A percentile compares a stretch with the other conserved stretches of the same genome.
Evolutionary conservation across 202 grass and related monocot species (phyloP).

Genomic region (Digitaria exilis): DNA sequence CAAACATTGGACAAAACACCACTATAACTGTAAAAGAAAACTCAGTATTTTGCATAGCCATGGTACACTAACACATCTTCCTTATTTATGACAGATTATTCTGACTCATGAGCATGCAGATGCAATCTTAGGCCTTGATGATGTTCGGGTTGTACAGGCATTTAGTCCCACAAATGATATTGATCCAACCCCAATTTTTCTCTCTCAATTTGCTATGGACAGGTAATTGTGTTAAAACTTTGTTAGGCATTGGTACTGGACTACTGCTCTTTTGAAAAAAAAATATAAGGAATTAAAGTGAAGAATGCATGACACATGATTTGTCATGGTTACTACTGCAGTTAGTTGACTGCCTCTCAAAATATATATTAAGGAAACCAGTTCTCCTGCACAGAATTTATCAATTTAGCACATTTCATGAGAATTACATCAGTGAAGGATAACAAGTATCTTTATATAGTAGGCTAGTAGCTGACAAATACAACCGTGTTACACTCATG

Average conservation of each 20-base stretch:
- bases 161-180: constrained; percentile 87
- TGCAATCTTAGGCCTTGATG: constrained; percentile 92
- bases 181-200: constrained; percentile 87
- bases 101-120: constrained; percentile 97
- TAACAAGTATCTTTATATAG: neutral
- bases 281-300: constrained; percentile 3
- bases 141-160: constrained; percentile 78
- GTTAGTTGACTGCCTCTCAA: constrained; percentile 3
- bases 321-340: neutral
- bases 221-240: constrained; percentile 52
- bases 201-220: constrained; percentile 82
- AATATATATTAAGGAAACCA: neutral
- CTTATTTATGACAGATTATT: constrained; percentile 72
- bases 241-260: neutral
- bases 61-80: constrained; percentile 20
- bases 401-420: neutral
- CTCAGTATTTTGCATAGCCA: neutral
- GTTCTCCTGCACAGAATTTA: neutral
- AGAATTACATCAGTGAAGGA: neutral
- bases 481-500: neutral
- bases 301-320: neutral
- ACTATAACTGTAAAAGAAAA: constrained; percentile 16
- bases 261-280: neutral
- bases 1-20: neutral
- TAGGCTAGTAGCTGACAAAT: constrained; percentile 12